phyloP scores from a whole-genome alignment of 257 asterid genomes.

The Solanum sitiens region DNA sequence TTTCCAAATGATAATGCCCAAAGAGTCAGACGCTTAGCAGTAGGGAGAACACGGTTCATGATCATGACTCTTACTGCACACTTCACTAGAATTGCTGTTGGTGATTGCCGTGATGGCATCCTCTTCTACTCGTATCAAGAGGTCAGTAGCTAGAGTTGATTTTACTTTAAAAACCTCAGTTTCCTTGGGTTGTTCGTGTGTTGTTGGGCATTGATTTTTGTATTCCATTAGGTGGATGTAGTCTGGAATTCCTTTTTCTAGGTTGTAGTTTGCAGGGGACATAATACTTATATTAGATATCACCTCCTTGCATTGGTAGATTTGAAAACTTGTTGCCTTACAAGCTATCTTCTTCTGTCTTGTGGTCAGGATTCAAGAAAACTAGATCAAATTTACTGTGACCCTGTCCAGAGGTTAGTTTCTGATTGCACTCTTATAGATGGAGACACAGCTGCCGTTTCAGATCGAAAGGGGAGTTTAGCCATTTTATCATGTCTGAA shows the following conservation, averaged over 20 bases:
- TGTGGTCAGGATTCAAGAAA: constrained; percentile 58
- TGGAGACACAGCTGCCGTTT: constrained; percentile 76
- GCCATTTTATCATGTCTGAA: constrained; percentile 70
- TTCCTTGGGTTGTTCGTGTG: neutral
- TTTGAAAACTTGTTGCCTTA: neutral
- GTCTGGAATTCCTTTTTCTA: neutral
- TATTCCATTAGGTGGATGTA: neutral
- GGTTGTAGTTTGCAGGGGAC: neutral
- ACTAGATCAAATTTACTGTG: constrained; percentile 80
- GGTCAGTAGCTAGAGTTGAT: constrained; percentile 35
- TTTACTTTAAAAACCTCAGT: neutral
- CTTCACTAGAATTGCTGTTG: constrained; percentile 92
- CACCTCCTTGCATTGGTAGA: neutral
- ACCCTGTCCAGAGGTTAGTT: constrained; percentile 91
- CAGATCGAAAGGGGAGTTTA: constrained; percentile 83
- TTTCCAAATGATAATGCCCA: constrained; percentile 64
- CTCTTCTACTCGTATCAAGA: constrained; percentile 81
- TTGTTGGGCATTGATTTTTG: neutral
- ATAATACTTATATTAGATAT: neutral
- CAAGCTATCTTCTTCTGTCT: constrained; percentile 7
- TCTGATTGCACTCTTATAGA: constrained; percentile 92
- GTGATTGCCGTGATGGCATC: constrained; percentile 96
- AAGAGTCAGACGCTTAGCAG: constrained; percentile 60
- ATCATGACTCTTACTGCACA: constrained; percentile 73
- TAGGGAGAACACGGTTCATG: constrained; percentile 74